Evolutionary conservation across 257 asterid genomes (phyloP).

Genomic region (Scutellaria galericulata): DNA sequence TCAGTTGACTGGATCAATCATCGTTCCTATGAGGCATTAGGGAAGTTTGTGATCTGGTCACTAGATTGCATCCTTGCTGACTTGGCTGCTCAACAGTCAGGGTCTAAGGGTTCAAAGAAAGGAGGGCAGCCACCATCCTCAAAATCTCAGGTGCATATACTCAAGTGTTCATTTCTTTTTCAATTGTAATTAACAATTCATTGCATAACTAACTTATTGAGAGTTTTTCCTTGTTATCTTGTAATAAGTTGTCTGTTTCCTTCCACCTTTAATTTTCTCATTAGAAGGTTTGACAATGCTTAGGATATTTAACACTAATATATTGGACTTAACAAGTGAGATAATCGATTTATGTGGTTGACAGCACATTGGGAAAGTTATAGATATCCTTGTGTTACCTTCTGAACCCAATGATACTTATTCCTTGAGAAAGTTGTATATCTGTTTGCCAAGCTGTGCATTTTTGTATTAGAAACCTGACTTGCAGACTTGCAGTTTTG

Average conservation of each 20-base stretch:
- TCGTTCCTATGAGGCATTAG: constrained; percentile 68
- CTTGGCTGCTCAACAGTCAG: constrained; percentile 56
- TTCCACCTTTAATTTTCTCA: not conserved
- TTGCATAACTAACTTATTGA: not conserved
- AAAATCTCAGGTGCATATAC: constrained; percentile 75
- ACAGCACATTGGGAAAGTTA: not conserved
- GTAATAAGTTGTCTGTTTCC: not conserved
- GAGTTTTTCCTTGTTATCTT: not conserved
- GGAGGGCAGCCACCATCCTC: constrained; percentile 64
- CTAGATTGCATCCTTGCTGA: constrained; percentile 74
- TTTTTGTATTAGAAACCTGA: not conserved
- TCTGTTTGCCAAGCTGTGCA: not conserved
- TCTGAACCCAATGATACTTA: not conserved
- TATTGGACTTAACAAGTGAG: not conserved
- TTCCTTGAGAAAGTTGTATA: not conserved
- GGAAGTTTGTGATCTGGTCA: constrained; percentile 72
- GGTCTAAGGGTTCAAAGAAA: constrained; percentile 70
- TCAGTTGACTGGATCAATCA: constrained; percentile 87
- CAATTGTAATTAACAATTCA: not conserved
- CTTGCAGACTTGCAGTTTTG: not conserved
- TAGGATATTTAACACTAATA: not conserved
- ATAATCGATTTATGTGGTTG: constrained; percentile 2
- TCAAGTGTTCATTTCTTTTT: not conserved
- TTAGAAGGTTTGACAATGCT: not conserved
- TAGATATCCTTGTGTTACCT: constrained; percentile 1